Evolutionary conservation across 257 asterid genomes (phyloP).

Genomic region (Salvia miltiorrhiza): DNA sequence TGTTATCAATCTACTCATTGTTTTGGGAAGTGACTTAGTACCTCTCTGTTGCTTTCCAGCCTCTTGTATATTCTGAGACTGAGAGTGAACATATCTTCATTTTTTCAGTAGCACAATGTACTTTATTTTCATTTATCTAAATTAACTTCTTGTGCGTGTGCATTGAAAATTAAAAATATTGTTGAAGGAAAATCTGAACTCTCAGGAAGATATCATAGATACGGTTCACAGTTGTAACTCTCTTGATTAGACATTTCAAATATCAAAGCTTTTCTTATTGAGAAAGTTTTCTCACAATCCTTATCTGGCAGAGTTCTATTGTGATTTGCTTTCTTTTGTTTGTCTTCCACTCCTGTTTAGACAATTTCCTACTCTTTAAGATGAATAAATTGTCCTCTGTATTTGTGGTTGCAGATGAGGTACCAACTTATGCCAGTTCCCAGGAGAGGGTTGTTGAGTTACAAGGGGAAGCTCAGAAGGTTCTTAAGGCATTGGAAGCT

Average conservation of each 20-base stretch:
- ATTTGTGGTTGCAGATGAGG: constrained; percentile 47
- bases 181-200: neutral
- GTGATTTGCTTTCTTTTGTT: neutral
- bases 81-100: neutral
- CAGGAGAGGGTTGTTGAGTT: constrained; percentile 84
- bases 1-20: neutral
- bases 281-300: neutral
- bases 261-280: neutral
- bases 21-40: neutral
- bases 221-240: neutral
- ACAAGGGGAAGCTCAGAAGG: constrained; percentile 79
- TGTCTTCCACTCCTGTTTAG: neutral
- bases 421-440: constrained; percentile 62
- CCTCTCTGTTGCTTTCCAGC: neutral
- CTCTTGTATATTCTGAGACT: neutral
- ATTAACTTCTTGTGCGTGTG: neutral
- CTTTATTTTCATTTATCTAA: neutral
- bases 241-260: neutral
- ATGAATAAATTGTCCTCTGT: constrained; percentile 9
- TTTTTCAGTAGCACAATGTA: neutral
- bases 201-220: constrained; percentile 16
- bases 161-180: neutral
- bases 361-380: constrained; percentile 2
- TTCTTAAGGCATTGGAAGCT: constrained; percentile 72
- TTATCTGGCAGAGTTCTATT: neutral